Evolutionary conservation across 2,329 filamentous ascomycete species (phyloP).

Genomic region (Cercospora sp.): DNA sequence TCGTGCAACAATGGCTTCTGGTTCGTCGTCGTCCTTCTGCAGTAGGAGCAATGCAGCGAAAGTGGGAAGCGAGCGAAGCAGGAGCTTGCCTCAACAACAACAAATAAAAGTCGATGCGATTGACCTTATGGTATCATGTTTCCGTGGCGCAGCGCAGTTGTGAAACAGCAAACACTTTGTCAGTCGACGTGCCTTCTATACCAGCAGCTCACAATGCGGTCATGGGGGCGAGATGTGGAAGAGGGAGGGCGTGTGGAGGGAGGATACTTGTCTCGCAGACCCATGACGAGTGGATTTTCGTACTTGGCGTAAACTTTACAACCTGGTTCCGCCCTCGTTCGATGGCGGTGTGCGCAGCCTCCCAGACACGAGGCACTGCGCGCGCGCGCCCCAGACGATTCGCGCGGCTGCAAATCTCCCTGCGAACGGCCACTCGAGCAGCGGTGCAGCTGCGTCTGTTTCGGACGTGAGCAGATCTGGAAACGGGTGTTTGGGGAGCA

Average conservation of each 20-base stretch:
- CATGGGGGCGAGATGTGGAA: not conserved
- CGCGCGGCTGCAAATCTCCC: not conserved
- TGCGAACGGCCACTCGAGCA: not conserved
- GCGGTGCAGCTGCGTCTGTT: not conserved
- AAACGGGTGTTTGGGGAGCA: not conserved
- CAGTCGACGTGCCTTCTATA: not conserved
- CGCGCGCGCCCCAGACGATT: not conserved
- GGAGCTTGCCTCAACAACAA: not conserved
- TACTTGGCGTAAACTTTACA: slow-evolving; percentile 2
- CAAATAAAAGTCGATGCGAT: not conserved
- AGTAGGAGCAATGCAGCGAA: not conserved
- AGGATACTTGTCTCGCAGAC: not conserved
- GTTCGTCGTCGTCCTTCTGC: not conserved
- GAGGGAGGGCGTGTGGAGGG: not conserved
- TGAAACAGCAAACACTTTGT: not conserved
- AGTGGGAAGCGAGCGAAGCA: not conserved
- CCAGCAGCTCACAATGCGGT: slow-evolving; percentile 1
- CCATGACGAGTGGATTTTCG: slow-evolving; percentile 6
- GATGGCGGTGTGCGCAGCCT: slow-evolving; percentile 1
- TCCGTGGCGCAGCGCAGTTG: not conserved
- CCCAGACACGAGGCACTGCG: not conserved
- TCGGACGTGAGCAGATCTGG: not conserved
- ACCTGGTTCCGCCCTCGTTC: not conserved
- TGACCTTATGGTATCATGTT: slow-evolving; percentile 5
- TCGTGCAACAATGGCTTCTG: slow-evolving; percentile 8